A percentile compares a stretch with the other conserved stretches of the same genome.
Evolutionary conservation across 768 basidiomycete species (phyloP).

Genomic region (Xerocomus potaroensis): DNA sequence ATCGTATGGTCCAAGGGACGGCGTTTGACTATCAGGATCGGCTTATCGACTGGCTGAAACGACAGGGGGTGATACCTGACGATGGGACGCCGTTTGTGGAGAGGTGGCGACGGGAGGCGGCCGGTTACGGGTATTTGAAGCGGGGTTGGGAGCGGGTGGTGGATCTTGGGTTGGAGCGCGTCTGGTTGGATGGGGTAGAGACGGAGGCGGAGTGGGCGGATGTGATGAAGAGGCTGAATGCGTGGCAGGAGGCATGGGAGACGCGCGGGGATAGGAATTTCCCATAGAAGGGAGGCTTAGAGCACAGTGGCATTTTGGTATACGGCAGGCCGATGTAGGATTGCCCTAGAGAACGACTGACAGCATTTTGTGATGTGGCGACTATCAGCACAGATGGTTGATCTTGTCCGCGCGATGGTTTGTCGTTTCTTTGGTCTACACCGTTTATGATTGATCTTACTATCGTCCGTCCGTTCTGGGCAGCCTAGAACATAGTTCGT

Average conservation of each 20-base stretch:
- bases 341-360: too few species aligned
- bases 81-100: slow-evolving; percentile 46
- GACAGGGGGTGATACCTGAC: slow-evolving; percentile 10
- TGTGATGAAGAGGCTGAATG: slow-evolving; percentile 43
- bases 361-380: too few species aligned
- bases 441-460: too few species aligned
- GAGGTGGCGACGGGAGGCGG: slow-evolving; percentile 41
- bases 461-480: too few species aligned
- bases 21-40: slow-evolving; percentile 41
- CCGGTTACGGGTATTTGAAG: slow-evolving; percentile 33
- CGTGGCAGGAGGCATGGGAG: slow-evolving; percentile 55
- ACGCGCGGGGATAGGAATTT: slow-evolving; percentile 16
- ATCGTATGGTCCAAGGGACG: slow-evolving; percentile 22
- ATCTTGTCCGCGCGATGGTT: too few species aligned
- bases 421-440: too few species aligned
- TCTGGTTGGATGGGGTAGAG: slow-evolving; percentile 47
- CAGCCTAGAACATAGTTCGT: too few species aligned
- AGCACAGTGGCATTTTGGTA: too few species aligned
- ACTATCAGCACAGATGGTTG: too few species aligned
- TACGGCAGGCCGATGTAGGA: too few species aligned
- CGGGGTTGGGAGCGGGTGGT: slow-evolving; percentile 46
- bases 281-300: slow-evolving; percentile 4
- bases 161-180: slow-evolving; percentile 32
- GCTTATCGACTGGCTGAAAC: slow-evolving; percentile 11
- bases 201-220: slow-evolving; percentile 50